These are phyloP conservation scores for Hymenoscyphus fructigenus DNA, from an alignment of 2,329 filamentous ascomycete genomes.

Conservation along the genomic window DNA sequence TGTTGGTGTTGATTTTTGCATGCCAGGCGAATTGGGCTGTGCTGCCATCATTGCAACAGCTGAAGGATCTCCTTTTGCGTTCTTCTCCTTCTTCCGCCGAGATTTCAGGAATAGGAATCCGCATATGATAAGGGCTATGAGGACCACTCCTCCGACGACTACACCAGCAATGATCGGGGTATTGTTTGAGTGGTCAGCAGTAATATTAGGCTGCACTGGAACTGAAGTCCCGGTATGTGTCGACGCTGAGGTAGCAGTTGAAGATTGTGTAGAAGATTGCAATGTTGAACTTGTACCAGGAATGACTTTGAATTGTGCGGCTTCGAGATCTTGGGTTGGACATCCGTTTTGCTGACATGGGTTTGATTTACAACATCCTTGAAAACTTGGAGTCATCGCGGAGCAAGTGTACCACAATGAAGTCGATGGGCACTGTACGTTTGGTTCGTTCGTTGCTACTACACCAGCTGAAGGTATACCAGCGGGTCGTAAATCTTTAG, in stretches of 20 bases:
- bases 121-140: slow-evolving; percentile 9
- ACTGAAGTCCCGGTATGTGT: background rate
- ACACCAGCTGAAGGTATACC: slow-evolving; percentile 7
- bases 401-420: background rate
- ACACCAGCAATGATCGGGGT: slow-evolving; percentile 11
- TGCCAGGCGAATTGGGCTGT: background rate
- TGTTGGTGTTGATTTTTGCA: background rate
- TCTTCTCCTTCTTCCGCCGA: background rate
- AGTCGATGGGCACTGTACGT: background rate
- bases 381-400: background rate
- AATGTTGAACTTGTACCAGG: slow-evolving; percentile 2
- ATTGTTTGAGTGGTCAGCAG: background rate
- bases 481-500: slow-evolving; percentile 21
- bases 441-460: background rate
- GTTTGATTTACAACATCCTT: background rate
- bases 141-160: slow-evolving; percentile 3
- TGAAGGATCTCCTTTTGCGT: background rate
- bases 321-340: background rate
- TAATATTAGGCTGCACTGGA: background rate
- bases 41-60: background rate
- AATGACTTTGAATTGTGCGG: slow-evolving; percentile 11
- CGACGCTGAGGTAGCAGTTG: background rate
- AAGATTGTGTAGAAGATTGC: background rate
- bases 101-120: slow-evolving; percentile 4
- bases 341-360: slow-evolving; percentile 4